Base-by-base conservation (phyloP, 2,329 filamentous ascomycete genomes). In the Ambrosiella cleistominuta region DNA sequence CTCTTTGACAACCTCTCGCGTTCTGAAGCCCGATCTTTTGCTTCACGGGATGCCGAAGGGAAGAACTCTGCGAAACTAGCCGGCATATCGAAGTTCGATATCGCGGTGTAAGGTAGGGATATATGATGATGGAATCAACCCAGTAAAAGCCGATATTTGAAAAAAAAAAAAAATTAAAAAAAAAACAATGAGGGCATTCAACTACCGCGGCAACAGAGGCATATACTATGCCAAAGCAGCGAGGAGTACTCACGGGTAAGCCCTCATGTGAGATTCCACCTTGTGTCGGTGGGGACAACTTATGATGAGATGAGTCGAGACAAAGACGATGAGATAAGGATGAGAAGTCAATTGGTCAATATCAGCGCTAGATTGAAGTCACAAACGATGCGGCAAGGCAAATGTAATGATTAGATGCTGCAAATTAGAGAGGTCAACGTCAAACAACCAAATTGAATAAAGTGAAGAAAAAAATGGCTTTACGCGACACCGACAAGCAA, bases 21-120 rank as follows among this genome's bases (percentile, higher is more conserved):
- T 69, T 82, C 79, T 68, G 75, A 76, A 63, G 77, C 75, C 66
- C 75, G 75, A 67, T 79, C 75, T 69, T 74, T 74, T 59, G 76
- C 75, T 60, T 80, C 81, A 65, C 80, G 79, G 64, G 86, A 85
- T 67, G 85, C 86, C 68, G 84, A 81, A 65, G 85, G 86, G 71
- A 89, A 90, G 78, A 88, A 93, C 73, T 89, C 82, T 73, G 85
- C 86, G 77, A 89, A 90, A 74, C 83, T 83, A 75, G 85, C 83
- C 71, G 76, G 75, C 62, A 79, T 54, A 37, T 56, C 40, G 44
- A 19, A 40, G 13, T 39, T 40, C 11, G 4, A 47, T 27, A 27
- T 45, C 15, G 35, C 54, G 49, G 35, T 27, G 40, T 49, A 13
- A 15, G 19, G 15, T 47, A 44, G 27, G 17, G 38, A 15, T 15